Evolutionary conservation across 2,329 filamentous ascomycete species (phyloP).

Genomic region (Aphanocladium album): DNA sequence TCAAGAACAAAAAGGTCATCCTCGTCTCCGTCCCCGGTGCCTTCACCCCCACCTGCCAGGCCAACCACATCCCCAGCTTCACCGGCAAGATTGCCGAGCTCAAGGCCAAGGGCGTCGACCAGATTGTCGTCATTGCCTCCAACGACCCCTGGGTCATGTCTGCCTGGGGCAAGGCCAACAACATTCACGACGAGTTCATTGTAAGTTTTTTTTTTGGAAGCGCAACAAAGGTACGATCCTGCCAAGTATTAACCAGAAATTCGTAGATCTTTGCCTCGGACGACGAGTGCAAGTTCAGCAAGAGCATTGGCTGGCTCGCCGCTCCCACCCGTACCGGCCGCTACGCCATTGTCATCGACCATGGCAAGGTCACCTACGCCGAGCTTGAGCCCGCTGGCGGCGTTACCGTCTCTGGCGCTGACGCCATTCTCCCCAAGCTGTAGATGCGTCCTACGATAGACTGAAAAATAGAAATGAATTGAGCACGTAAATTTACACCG

Average conservation of each 20-base stretch:
- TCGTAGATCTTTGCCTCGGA: slow-evolving; percentile 70
- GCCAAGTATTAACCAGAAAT: neutral
- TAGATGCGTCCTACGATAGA: slow-evolving; percentile 26
- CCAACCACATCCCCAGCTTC: slow-evolving; percentile 75
- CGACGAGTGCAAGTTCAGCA: slow-evolving; percentile 63
- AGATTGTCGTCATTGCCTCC: slow-evolving; percentile 73
- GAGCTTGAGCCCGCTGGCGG: slow-evolving; percentile 59
- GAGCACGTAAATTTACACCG: neutral
- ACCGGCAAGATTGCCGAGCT: slow-evolving; percentile 65
- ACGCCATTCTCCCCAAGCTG: slow-evolving; percentile 50
- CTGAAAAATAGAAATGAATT: slow-evolving; percentile 1
- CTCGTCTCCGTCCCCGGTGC: slow-evolving; percentile 59
- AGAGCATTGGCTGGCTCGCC: slow-evolving; percentile 70
- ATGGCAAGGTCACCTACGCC: slow-evolving; percentile 79
- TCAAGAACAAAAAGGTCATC: slow-evolving; percentile 52
- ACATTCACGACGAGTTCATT: slow-evolving; percentile 62
- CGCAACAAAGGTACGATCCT: neutral
- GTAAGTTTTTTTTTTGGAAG: no score
- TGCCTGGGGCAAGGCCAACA: slow-evolving; percentile 86
- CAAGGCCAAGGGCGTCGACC: slow-evolving; percentile 75
- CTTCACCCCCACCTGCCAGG: slow-evolving; percentile 84
- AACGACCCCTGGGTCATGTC: slow-evolving; percentile 88
- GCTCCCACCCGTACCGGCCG: slow-evolving; percentile 66
- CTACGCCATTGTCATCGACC: slow-evolving; percentile 75
- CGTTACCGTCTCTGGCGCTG: slow-evolving; percentile 46